These are phyloP conservation scores for Phytopythium chamaehyphon DNA, from an alignment of 352 stramenopile genomes.

Conservation along the genomic window DNA sequence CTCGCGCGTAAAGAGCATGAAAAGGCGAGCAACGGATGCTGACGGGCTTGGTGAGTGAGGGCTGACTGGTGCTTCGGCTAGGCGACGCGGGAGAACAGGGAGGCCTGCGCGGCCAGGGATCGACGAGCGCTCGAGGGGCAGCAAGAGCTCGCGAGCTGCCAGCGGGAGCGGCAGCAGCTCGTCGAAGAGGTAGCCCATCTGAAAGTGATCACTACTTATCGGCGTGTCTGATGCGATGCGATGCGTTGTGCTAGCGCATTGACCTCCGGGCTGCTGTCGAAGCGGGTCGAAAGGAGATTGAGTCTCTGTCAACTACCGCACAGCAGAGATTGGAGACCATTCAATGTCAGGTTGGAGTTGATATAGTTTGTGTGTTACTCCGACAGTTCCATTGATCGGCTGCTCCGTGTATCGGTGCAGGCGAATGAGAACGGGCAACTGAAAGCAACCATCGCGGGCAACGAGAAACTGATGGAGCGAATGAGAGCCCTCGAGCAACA, in stretches of 20 bases:
- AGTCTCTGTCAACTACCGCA: too few relatives aligned
- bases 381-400: too few relatives aligned
- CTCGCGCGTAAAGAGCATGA: conserved; percentile 4
- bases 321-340: too few relatives aligned
- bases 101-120: neutral
- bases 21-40: conserved; percentile 10
- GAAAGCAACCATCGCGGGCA: neutral
- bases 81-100: conserved; percentile 3
- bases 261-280: too few relatives aligned
- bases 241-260: too few relatives aligned
- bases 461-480: neutral
- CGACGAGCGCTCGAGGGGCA: neutral
- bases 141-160: neutral
- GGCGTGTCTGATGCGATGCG: too few relatives aligned
- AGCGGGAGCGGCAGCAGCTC: neutral
- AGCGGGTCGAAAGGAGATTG: too few relatives aligned
- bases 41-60: neutral
- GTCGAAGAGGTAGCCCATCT: neutral
- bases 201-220: neutral
- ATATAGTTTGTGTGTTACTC: too few relatives aligned
- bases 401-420: too few relatives aligned
- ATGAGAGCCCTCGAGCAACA: neutral
- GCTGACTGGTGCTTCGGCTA: neutral
- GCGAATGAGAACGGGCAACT: too few relatives aligned
- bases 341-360: too few relatives aligned